Base-by-base conservation (phyloP, 176 grass and related monocot genomes). In the Neostapfia colusana region DNA sequence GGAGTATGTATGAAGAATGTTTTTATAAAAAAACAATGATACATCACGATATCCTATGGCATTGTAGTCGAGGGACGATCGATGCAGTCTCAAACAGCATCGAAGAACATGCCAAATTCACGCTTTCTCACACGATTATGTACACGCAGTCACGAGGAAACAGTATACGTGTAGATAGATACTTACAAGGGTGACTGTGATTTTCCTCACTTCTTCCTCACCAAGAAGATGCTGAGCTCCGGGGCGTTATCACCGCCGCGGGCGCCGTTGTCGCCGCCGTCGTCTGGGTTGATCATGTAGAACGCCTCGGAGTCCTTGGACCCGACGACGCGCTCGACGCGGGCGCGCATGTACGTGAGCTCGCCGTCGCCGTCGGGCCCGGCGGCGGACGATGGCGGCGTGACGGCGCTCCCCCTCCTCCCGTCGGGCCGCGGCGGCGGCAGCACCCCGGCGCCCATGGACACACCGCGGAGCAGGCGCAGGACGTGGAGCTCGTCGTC, bases 201-300 rank as follows among this genome's bases (percentile, higher is more conserved):
- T 0, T 39, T 28, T 2, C 1, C 54, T 93, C 83, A 97, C 86
- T 93, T 97, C 69, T 89, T 76, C 80, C 93, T 91, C 35, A 97
- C 93, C 8, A 97, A 70, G 77, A 97, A 97, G 77, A 97, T 87
- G 54, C 88, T 91, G 21, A 97, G 68, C 79, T 97, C 93, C 12
- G 90, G 77, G 23, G 76, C 84, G 40, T 56, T 16, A 1, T 85
- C 84, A 24, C 77, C 63, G 40, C 80, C 78, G 27, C 21, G 60
- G 8, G 35, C 62, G 38, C 31, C 43, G 34, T 43, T 53, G 37
- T 31, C 67, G 44, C 53, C 16, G 46, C 67, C 80, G 41, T 74
- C 79, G 75, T 93, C 88, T 1, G 93, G 93, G 70, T 93, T 91
- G 80, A 97, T 93, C 90, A 97, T 97, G 62, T 97, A 91, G 79